These are phyloP conservation scores for Aspergillus pseudonomiae DNA, from an alignment of 2,329 filamentous ascomycete genomes.

Conservation along the genomic window DNA sequence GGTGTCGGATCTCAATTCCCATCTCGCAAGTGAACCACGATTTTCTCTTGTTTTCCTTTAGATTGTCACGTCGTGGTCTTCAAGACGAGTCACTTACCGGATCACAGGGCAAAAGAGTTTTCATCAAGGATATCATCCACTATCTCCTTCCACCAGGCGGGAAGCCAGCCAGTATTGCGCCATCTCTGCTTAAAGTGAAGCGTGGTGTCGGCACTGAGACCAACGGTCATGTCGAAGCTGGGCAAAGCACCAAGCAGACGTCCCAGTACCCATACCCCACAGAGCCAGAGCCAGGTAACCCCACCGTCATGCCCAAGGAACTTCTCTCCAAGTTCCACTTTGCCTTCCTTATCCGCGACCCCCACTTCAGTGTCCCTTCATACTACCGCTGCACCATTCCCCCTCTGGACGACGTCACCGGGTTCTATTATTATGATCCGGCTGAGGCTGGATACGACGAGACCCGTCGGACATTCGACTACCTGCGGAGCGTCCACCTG, in stretches of 20 bases:
- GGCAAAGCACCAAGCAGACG: constrained; percentile 15
- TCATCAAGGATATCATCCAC: constrained; percentile 97
- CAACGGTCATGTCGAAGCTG: constrained; percentile 23
- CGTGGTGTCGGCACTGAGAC: constrained; percentile 60
- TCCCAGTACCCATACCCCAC: constrained; percentile 60
- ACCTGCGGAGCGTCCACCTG: constrained; percentile 68
- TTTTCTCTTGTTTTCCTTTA: constrained; percentile 7
- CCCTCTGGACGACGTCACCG: constrained; percentile 78
- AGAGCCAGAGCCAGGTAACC: constrained; percentile 69
- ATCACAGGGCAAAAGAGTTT: constrained; percentile 79
- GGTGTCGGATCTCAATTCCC: constrained; percentile 16
- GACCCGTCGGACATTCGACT: constrained; percentile 85
- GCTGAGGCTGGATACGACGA: constrained; percentile 89
- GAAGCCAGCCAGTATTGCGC: constrained; percentile 70
- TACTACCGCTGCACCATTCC: constrained; percentile 94
- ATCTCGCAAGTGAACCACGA: not conserved
- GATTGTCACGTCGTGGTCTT: constrained; percentile 9
- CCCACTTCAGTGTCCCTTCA: constrained; percentile 85
- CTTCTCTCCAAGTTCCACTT: constrained; percentile 84
- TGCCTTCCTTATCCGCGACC: constrained; percentile 95
- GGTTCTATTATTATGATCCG: constrained; percentile 84
- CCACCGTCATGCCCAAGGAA: constrained; percentile 77
- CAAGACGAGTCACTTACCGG: constrained; percentile 44
- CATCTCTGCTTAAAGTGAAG: constrained; percentile 67
- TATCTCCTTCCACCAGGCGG: constrained; percentile 80